These are phyloP conservation scores for Penicillium sp. DNA, from an alignment of 2,329 filamentous ascomycete species.

Conservation along the genomic window DNA sequence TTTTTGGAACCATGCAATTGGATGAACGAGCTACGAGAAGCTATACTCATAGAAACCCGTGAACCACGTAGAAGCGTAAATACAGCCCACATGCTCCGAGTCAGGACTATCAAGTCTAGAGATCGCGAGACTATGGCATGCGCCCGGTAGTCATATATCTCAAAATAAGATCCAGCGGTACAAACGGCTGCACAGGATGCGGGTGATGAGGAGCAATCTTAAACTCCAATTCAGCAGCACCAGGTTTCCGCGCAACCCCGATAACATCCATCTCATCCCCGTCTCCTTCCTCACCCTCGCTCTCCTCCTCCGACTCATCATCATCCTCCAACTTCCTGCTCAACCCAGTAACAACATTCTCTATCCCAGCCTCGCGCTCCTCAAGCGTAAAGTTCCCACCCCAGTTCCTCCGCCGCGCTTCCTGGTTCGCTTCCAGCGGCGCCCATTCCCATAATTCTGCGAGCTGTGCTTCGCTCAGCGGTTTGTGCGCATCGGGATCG, in stretches of 20 bases:
- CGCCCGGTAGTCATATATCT: constrained; percentile 52
- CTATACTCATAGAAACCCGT: background rate
- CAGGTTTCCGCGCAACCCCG: constrained; percentile 35
- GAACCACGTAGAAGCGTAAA: background rate
- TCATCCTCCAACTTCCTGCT: constrained; percentile 58
- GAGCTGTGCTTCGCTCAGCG: constrained; percentile 50
- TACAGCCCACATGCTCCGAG: background rate
- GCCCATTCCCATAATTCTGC: constrained; percentile 61
- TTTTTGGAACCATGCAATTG: constrained; percentile 9
- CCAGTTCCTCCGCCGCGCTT: constrained; percentile 49
- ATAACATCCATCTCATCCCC: constrained; percentile 45
- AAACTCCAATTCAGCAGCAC: constrained; percentile 32
- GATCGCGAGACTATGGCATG: constrained; percentile 10
- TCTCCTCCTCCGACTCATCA: constrained; percentile 45
- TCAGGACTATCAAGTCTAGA: background rate
- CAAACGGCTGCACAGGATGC: constrained; percentile 25
- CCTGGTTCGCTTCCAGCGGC: constrained; percentile 47
- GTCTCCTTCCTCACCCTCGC: constrained; percentile 56
- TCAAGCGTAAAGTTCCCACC: constrained; percentile 69
- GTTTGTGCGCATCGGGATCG: constrained; percentile 6
- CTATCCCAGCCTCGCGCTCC: constrained; percentile 64
- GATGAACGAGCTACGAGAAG: background rate
- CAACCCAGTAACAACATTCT: constrained; percentile 71
- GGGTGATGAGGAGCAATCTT: constrained; percentile 33
- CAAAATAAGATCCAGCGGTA: constrained; percentile 49